Base-by-base conservation (phyloP, 2,329 filamentous ascomycete species). In the Ilyonectria sp. region DNA sequence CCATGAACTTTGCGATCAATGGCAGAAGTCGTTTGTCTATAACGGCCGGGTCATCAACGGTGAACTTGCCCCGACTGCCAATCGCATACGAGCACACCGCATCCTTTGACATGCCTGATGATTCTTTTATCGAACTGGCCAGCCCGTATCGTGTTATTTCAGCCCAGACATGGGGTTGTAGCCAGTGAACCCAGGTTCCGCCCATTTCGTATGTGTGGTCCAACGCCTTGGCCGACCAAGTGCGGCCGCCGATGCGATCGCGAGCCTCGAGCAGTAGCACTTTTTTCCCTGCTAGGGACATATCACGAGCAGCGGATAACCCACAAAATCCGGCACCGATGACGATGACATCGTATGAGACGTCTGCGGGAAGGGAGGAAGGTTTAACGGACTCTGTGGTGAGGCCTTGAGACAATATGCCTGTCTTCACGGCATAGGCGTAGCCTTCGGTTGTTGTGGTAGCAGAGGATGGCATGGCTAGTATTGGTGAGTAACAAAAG, bases 211-310 rank as follows among this genome's bases (percentile, higher is more conserved):
- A 72, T 0, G 76, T 73, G 19, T 74, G 75, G 11, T 78, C 78
- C 3, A 78, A 31, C 56, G 68, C 68, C 8, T 73, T 67, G 0
- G 78, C 77, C 0, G 77, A 79, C 80, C 80, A 82, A 19, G 79
- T 81, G 9, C 80, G 76, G 2, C 80, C 81, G 10, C 80, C 81
- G 49, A 82, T 80, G 3, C 80, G 78, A 61, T 82, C 80, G 1
- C 80, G 76, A 7, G 75, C 81, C 61, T 82, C 80, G 0, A 82
- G 57, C 3, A 81, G 60, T 0, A 81, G 58, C 0, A 80, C 76
- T 7, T 47, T 63, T 15, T 15, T 11, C 7, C 33, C 26, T 4
- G 53, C 7, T 17, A n/a, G 19, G 11, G n/a, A 19, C n/a, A 63
- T 23, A 17, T 63, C 26, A 10, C 60, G 60, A 47, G 60, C 60